Evolutionary conservation across 2,329 filamentous ascomycete genomes (phyloP), one percentile per base, ranked within the genome.

Genomic region (Fusarium mexicanum): DNA sequence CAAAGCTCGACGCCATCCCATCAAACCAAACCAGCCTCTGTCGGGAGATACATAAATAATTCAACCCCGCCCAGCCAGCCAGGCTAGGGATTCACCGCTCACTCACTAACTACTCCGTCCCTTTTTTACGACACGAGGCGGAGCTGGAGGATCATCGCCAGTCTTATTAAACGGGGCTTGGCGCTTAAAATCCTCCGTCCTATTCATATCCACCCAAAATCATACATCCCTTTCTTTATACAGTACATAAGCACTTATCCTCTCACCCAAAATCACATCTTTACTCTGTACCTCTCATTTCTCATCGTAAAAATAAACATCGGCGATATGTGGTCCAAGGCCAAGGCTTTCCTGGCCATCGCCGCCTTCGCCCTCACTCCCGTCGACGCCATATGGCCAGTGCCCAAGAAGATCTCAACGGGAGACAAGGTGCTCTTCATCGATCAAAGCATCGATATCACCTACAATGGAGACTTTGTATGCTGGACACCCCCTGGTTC

Each of bases 401-500:
- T 85, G 29, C 90, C 90, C 6, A 82, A 83, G 61, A 84, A 83
- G 44, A 83, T 87, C 61, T 86, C 84, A 50, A 88, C 85, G 22
- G 90, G 90, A 65, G 85, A 85, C 73, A 84, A 84, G 16, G 83
- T 85, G 38, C 81, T 91, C 70, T 89, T 87, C 81, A 87, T 91
- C 76, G 83, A 85, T 69, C 81, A 86, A 69, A 82, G 83, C 72
- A 79, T 91, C 66, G 77, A 83, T 20, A 83, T 91, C 67, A 89
- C 87, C 44, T 91, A 91, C 79, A 91, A 91, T 82, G 87, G 88
- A 76, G 83, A 82, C 79, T 79, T 78, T 81, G 89, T 91, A 90
- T 79, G 88, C 79, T 86, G 81, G 83, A 78, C 74, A 81, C 79
- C 80, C 77, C 77, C 75, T 44, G 68, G 75, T 75, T 76, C 74